phyloP scores from a whole-genome alignment of 768 basidiomycete genomes.

The Cystofilobasidium ferigula region DNA sequence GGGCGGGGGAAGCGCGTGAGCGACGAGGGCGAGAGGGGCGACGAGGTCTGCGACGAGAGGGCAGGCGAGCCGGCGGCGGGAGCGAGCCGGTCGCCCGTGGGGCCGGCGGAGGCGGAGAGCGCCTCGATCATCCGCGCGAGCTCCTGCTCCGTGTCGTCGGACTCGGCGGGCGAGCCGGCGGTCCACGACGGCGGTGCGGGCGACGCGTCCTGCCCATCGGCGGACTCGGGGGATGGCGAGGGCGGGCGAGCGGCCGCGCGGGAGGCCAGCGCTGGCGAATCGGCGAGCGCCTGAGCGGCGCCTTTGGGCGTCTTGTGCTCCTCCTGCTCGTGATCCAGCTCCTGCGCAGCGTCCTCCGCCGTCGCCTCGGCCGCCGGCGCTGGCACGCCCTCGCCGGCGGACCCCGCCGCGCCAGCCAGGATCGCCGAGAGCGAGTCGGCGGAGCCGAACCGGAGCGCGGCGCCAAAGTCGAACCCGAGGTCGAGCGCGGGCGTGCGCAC shows the following conservation, averaged over 20 bases:
- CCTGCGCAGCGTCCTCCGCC: background rate
- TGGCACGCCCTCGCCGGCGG: background rate
- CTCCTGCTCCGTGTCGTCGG: background rate
- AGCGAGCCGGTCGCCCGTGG: too few species aligned
- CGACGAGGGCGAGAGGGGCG: background rate
- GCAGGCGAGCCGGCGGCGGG: too few species aligned
- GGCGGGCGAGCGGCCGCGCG: too few species aligned
- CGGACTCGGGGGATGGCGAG: background rate
- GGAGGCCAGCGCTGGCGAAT: background rate
- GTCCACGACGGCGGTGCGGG: background rate
- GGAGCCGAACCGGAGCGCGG: background rate
- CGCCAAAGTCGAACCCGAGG: conserved; percentile 1
- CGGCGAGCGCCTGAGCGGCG: background rate
- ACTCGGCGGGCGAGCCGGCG: background rate
- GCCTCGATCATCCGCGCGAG: background rate
- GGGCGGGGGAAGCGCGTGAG: background rate
- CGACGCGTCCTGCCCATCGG: too few species aligned
- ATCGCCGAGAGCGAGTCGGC: background rate
- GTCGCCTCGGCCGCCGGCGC: background rate
- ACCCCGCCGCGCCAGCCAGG: background rate
- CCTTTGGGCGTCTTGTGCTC: too few species aligned
- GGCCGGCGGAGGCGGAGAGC: background rate
- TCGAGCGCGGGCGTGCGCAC: background rate
- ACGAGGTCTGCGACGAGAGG: too few species aligned
- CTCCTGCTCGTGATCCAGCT: background rate